Evolutionary conservation across 2,329 filamentous ascomycete species (phyloP).

Genomic region (Apiospora arundinis): DNA sequence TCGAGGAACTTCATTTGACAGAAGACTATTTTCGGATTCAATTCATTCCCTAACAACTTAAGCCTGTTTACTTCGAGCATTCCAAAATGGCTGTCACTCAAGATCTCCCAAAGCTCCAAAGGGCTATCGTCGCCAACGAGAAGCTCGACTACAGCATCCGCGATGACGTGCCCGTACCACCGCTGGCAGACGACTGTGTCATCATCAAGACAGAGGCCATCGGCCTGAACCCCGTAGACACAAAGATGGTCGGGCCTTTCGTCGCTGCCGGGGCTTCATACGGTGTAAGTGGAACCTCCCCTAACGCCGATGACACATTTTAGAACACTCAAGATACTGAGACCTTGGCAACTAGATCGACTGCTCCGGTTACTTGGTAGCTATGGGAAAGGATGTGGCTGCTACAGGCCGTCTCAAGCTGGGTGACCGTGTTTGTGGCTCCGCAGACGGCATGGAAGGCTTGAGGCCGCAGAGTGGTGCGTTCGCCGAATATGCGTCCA

Average conservation of each 20-base stretch:
- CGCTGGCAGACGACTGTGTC: constrained; percentile 23
- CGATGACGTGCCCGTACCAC: neutral
- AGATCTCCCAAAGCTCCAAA: neutral
- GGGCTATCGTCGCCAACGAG: constrained; percentile 9
- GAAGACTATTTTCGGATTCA: neutral
- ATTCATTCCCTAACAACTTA: neutral
- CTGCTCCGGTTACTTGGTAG: neutral
- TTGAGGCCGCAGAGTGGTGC: constrained; percentile 19
- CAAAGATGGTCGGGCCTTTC: constrained; percentile 27
- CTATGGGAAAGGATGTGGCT: neutral
- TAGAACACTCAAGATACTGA: neutral
- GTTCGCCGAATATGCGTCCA: constrained; percentile 23
- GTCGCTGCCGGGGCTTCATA: constrained; percentile 24
- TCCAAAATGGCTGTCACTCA: neutral
- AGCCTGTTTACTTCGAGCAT: neutral
- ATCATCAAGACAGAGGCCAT: constrained; percentile 27
- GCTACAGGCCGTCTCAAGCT: constrained; percentile 22
- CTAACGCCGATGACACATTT: neutral
- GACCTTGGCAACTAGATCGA: neutral
- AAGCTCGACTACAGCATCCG: constrained; percentile 13
- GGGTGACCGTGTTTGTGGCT: constrained; percentile 32
- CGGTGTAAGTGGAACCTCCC: constrained; percentile 22
- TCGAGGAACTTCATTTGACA: neutral
- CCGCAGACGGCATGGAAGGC: constrained; percentile 18
- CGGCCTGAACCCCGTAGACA: constrained; percentile 29